Evolutionary conservation across 257 asterid species (phyloP).

Genomic region (Petunia axillaris): DNA sequence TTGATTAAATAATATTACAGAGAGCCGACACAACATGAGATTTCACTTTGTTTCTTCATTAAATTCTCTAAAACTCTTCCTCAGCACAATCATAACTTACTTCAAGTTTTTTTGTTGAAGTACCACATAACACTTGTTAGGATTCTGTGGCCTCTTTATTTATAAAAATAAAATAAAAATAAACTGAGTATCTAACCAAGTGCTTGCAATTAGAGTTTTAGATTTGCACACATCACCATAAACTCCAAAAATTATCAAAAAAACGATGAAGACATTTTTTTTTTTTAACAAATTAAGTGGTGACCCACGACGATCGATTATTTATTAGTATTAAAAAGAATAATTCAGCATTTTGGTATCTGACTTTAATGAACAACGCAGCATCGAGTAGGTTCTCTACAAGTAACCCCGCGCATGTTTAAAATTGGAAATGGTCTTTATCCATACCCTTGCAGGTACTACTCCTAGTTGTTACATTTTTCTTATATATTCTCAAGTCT

Average conservation of each 20-base stretch:
- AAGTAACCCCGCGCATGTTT: background rate
- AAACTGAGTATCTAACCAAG: background rate
- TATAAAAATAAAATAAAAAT: too few species aligned
- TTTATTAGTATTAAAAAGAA: conserved; percentile 5
- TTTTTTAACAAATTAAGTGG: background rate
- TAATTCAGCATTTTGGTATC: background rate
- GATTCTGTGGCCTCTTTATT: background rate
- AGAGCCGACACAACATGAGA: too few species aligned
- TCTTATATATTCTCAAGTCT: background rate
- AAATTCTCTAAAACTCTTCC: too few species aligned
- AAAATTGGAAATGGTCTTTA: conserved; percentile 12
- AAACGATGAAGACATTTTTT: background rate
- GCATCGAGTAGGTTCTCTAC: too few species aligned
- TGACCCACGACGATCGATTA: background rate
- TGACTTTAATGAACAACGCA: background rate
- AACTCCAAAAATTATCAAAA: too few species aligned
- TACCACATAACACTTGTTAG: background rate
- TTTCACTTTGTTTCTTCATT: too few species aligned
- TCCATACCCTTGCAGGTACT: too few species aligned
- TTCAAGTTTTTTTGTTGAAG: background rate
- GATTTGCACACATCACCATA: too few species aligned
- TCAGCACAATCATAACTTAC: background rate
- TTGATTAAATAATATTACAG: too few species aligned
- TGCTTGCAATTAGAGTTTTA: background rate
- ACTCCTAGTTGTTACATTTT: too few species aligned